Base-by-base conservation (phyloP, 192 early-diverging fungal genomes). In the Coemansia biformis region DNA sequence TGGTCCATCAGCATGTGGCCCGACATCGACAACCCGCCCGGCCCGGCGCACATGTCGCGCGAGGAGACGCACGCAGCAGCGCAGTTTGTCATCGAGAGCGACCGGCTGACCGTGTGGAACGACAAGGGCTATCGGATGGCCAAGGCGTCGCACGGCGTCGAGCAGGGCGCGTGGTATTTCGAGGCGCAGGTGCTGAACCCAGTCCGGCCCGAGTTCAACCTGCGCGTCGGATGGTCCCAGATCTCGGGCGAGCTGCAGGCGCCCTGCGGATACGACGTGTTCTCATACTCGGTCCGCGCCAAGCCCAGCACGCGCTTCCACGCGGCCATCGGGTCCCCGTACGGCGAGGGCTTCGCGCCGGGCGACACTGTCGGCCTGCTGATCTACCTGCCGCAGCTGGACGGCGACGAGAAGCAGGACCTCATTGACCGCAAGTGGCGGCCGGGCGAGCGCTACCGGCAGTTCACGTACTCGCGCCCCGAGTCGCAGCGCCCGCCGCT, bases 211-310 rank as follows among this genome's bases (percentile, higher is more conserved):
- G 58, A 67, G 39, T 83, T 77, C 19, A 80, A 85, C 55, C 62
- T 64, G 48, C 78, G 86, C 9, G 78, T 89, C 19, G 87, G 87
- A 4, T 89, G 81, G 81, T 80, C 81, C 13, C 84, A 86, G 66
- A 89, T 89, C 51, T 80, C 78, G 18, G 87, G 85, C 8, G 83
- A 86, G 45, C 64, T 87, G 15, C 84, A 89, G 36, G 87, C 81
- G 6, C 84, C 85, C 15, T 87, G 85, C 33, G 87, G 87, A 0
- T 83, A 75, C 44, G 87, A 89, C 51, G 65, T 73, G 44, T 89
- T 86, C 43, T 79, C 79, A 32, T 89, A 87, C 52, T 79, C 79
- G 36, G 79, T 77, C 57, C 79, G 87, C 34, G 79, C 78, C 42
- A 63, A 66, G 28, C 85, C 87, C 12, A 79, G 78, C 21, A 82